A percentile compares a stretch with the other conserved stretches of the same genome.
Evolutionary conservation across 257 asterid species (phyloP).

Genomic region (Avicennia marina): DNA sequence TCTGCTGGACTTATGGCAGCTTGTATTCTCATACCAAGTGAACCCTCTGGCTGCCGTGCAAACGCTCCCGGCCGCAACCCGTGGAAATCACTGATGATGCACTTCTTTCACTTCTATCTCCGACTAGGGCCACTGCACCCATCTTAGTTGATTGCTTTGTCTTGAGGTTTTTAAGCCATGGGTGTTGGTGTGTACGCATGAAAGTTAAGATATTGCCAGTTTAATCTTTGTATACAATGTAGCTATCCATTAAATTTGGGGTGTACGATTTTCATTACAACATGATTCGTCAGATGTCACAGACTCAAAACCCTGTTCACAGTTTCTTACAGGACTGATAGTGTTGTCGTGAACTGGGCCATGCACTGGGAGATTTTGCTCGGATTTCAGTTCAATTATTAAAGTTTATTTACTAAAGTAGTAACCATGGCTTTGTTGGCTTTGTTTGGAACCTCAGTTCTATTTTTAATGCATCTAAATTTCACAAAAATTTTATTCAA

Average conservation of each 20-base stretch:
- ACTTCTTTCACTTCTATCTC: constrained; percentile 1
- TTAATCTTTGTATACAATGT: background rate
- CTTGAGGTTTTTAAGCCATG: constrained; percentile 1
- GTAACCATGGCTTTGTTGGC: background rate
- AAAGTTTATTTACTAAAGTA: no score
- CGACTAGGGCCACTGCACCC: constrained; percentile 2
- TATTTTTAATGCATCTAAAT: no score
- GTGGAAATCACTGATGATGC: constrained; percentile 39
- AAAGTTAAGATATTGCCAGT: background rate
- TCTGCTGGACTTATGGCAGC: constrained; percentile 75
- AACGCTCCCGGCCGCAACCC: constrained; percentile 49
- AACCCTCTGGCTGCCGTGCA: constrained; percentile 94
- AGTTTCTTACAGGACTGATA: background rate
- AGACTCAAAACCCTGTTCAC: background rate
- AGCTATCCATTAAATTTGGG: background rate
- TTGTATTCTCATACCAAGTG: constrained; percentile 91
- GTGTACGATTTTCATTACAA: background rate
- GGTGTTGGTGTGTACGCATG: background rate
- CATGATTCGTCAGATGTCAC: background rate
- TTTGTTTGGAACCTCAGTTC: no score
- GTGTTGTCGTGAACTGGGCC: background rate
- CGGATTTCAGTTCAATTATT: background rate
- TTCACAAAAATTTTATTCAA: no score
- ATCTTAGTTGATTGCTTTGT: background rate
- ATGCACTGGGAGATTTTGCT: background rate